phyloP scores from a whole-genome alignment of 2,329 filamentous ascomycete species.

The Coniochaeta sp. region DNA sequence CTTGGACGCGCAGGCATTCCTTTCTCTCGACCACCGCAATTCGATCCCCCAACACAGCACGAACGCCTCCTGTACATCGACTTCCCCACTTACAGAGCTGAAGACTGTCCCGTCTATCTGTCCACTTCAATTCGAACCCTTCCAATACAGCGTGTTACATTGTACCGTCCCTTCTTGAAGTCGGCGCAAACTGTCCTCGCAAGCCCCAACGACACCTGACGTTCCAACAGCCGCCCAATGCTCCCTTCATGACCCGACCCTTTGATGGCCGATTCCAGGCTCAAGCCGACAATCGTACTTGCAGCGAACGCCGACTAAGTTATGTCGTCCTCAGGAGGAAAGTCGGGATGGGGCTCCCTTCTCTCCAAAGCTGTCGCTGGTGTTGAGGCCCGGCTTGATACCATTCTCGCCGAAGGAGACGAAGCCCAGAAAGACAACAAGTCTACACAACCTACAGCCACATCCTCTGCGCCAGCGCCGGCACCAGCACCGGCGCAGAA shows the following conservation, averaged over 20 bases:
- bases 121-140: too few relatives aligned
- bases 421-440: constrained; percentile 31
- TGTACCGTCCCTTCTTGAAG: background rate
- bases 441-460: constrained; percentile 16
- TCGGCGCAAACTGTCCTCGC: background rate
- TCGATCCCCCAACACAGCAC: too few relatives aligned
- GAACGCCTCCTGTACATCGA: too few relatives aligned
- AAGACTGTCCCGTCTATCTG: too few relatives aligned
- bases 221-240: background rate
- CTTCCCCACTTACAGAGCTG: too few relatives aligned
- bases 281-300: background rate
- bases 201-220: background rate
- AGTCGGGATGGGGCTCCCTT: constrained; percentile 68
- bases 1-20: background rate
- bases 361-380: constrained; percentile 87
- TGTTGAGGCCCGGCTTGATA: constrained; percentile 88
- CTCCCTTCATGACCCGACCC: background rate
- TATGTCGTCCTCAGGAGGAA: background rate
- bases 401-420: constrained; percentile 77
- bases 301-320: background rate
- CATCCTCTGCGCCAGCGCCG: constrained; percentile 23
- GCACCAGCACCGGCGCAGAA: constrained; percentile 27
- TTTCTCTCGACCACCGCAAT: background rate
- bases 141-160: too few relatives aligned
- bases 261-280: background rate